Evolutionary conservation across 495 filamentous ascomycete species (phyloP).

Genomic region (Daldinia concentrica): DNA sequence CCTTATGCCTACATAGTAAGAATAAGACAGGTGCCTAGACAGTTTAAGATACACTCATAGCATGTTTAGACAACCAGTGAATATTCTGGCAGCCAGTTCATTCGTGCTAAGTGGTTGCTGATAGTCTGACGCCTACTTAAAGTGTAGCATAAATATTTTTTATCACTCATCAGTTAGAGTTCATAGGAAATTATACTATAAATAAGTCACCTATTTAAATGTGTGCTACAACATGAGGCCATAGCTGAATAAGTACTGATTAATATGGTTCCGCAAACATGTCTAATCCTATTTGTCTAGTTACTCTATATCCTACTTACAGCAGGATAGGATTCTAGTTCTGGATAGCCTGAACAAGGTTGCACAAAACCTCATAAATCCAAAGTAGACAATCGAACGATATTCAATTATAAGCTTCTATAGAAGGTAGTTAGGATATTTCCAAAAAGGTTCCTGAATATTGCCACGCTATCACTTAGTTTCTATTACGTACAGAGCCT

Average conservation of each 20-base stretch:
- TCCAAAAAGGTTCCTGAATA: not conserved
- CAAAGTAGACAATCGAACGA: not conserved
- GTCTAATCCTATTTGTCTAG: not conserved
- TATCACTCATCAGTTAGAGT: too few relatives aligned
- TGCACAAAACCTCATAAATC: not conserved
- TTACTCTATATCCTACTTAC: not conserved
- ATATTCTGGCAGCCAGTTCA: not conserved
- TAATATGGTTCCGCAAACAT: not conserved
- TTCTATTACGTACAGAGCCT: constrained; percentile 23
- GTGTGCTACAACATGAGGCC: not conserved
- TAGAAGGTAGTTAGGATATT: not conserved
- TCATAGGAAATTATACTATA: too few relatives aligned
- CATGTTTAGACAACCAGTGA: not conserved
- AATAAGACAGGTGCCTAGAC: not conserved
- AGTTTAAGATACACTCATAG: not conserved
- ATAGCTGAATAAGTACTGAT: not conserved
- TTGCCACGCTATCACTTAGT: not conserved
- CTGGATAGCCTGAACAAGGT: not conserved
- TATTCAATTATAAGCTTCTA: not conserved
- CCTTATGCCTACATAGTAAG: not conserved
- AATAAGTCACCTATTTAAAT: not conserved
- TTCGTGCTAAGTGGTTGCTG: not conserved
- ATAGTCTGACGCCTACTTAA: not conserved
- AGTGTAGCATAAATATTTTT: not conserved
- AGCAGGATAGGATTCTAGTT: not conserved